These are phyloP conservation scores for Collybiopsis luxurians DNA, from an alignment of 768 basidiomycete genomes.

Conservation along the genomic window DNA sequence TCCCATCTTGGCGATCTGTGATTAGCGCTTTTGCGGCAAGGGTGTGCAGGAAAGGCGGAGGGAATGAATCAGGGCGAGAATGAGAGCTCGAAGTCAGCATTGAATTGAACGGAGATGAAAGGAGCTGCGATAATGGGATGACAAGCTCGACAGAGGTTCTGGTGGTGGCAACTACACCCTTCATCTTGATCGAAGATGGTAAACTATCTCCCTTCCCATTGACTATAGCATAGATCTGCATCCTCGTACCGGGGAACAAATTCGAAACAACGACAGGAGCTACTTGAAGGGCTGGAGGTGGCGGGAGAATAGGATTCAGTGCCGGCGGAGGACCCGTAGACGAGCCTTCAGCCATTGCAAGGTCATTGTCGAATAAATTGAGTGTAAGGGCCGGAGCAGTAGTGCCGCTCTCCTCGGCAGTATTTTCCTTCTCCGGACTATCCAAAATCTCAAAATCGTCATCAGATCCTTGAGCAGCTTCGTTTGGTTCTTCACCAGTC, in stretches of 20 bases:
- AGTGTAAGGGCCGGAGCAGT: conserved; percentile 5
- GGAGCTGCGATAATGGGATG: background rate
- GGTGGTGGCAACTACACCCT: conserved; percentile 11
- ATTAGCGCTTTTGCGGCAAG: conserved; percentile 54
- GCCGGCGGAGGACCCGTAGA: conserved; percentile 20
- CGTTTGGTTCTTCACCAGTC: conserved; percentile 19
- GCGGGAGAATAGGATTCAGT: conserved; percentile 33
- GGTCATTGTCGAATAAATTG: conserved; percentile 12
- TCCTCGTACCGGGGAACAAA: conserved; percentile 28
- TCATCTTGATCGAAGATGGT: conserved; percentile 26
- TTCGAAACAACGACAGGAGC: conserved; percentile 33
- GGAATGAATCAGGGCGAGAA: background rate
- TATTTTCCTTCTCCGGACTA: conserved; percentile 13
- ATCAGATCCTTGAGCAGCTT: background rate
- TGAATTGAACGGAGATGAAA: background rate
- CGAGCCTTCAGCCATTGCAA: background rate
- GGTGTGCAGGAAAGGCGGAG: conserved; percentile 42
- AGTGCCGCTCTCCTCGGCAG: background rate
- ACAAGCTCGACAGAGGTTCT: background rate
- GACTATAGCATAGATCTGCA: conserved; percentile 15
- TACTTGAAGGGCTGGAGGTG: conserved; percentile 19
- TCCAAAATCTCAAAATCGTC: conserved; percentile 16
- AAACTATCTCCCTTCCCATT: conserved; percentile 34
- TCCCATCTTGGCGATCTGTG: conserved; percentile 40
- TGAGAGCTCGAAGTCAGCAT: too few relatives aligned